Percentiles rank a stretch among this genome's conserved stretches.
Conservation (phyloP, 352 stramenopile genomes). For the Hyaloperonospora brassicae region DNA sequence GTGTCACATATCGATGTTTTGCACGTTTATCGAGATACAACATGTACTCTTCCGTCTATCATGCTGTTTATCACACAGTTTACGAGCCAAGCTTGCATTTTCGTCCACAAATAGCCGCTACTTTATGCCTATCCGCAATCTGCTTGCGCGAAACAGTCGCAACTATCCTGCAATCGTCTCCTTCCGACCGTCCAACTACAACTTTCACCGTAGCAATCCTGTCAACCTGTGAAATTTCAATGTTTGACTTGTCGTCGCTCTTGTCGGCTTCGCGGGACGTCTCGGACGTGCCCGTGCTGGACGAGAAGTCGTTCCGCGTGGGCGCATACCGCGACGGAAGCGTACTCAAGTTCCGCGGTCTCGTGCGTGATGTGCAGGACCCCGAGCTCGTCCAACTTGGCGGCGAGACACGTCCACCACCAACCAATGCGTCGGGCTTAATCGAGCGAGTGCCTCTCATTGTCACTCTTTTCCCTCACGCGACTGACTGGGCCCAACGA, state of each 20-base stretch:
- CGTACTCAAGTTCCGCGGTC: slow-evolving; percentile 55
- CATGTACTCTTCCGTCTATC: too few relatives aligned
- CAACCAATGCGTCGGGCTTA: slow-evolving; percentile 16
- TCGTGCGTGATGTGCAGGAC: slow-evolving; percentile 67
- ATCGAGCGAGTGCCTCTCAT: slow-evolving; percentile 58
- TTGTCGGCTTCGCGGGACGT: slow-evolving; percentile 9
- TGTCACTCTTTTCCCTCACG: slow-evolving; percentile 51
- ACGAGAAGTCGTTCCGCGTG: slow-evolving; percentile 32
- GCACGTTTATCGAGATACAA: too few relatives aligned
- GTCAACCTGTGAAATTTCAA: not conserved
- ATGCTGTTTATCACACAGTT: too few relatives aligned
- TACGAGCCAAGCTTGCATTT: too few relatives aligned
- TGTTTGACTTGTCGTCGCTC: slow-evolving; percentile 11
- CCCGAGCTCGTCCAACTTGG: slow-evolving; percentile 54
- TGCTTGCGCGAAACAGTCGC: too few relatives aligned
- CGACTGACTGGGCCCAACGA: slow-evolving; percentile 41
- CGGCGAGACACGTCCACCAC: not conserved
- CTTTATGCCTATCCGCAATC: too few relatives aligned
- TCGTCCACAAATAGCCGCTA: too few relatives aligned
- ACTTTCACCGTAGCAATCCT: too few relatives aligned
- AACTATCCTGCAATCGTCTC: too few relatives aligned
- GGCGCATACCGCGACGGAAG: slow-evolving; percentile 49
- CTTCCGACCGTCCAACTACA: too few relatives aligned
- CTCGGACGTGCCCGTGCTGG: slow-evolving; percentile 31
- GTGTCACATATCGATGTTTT: too few relatives aligned